Evolutionary conservation across 768 basidiomycete species (phyloP).

Genomic region (Crepidotus variabilis): DNA sequence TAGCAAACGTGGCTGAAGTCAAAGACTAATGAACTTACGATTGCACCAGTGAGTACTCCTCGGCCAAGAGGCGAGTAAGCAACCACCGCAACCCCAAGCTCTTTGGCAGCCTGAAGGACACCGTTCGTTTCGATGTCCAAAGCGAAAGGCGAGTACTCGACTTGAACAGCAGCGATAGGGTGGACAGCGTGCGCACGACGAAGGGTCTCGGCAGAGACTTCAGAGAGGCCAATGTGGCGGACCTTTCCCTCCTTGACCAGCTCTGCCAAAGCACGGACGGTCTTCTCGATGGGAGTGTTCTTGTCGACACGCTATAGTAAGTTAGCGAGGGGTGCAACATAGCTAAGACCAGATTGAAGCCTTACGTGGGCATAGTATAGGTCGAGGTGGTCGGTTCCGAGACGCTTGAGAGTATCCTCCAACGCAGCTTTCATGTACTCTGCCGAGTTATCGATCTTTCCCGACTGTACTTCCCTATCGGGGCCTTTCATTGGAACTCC

Average conservation of each 20-base stretch:
- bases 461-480: no score
- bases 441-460: no score
- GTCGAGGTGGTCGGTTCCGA: conserved; percentile 41
- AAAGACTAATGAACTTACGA: conserved; percentile 21
- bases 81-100: conserved; percentile 45
- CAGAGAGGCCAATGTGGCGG: conserved; percentile 50
- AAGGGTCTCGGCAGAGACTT: conserved; percentile 41
- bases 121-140: conserved; percentile 34
- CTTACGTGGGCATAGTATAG: conserved; percentile 44
- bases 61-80: no score
- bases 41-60: conserved; percentile 44
- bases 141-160: no score
- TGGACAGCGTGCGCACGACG: conserved; percentile 49
- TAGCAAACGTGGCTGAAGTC: conserved; percentile 18
- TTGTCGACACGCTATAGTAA: conserved; percentile 31
- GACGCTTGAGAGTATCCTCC: conserved; percentile 34
- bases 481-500: conserved; percentile 16
- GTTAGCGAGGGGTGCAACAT: not conserved
- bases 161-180: no score
- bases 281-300: conserved; percentile 43
- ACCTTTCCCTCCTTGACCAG: conserved; percentile 48
- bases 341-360: not conserved
- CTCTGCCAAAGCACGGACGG: conserved; percentile 47
- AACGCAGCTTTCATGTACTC: conserved; percentile 35
- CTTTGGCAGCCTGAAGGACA: conserved; percentile 39